Conservation (phyloP, 73 alveolate species). For the Symbiodinium pilosum region DNA sequence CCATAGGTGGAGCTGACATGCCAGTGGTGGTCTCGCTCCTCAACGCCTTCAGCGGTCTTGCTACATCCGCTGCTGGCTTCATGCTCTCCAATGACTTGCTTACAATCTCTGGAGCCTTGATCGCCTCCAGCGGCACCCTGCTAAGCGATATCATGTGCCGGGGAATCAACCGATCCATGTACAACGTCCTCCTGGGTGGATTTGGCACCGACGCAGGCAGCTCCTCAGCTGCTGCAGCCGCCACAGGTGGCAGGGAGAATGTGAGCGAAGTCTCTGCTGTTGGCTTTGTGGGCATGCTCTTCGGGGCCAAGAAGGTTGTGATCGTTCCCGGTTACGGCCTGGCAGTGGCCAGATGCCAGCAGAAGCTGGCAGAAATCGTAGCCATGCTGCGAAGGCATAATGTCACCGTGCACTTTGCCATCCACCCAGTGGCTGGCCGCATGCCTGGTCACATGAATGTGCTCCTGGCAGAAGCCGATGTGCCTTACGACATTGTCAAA, state of each 20-base stretch:
- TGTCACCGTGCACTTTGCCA: conserved; percentile 96
- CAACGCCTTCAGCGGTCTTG: conserved; percentile 97
- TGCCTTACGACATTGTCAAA: conserved; percentile 97
- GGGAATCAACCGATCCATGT: conserved; percentile 97
- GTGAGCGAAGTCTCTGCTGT: conserved; percentile 44
- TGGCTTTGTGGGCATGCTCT: conserved; percentile 83
- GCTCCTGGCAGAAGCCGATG: conserved; percentile 97
- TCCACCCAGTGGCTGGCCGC: conserved; percentile 98
- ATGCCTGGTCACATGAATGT: conserved; percentile 98
- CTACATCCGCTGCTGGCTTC: conserved; percentile 97
- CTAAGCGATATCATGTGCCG: conserved; percentile 97
- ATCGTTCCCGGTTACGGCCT: conserved; percentile 97
- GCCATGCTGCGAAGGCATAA: conserved; percentile 78
- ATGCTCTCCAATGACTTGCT: conserved; percentile 96
- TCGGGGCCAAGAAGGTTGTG: conserved; percentile 85
- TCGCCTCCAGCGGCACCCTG: conserved; percentile 97
- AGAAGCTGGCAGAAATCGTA: conserved; percentile 94
- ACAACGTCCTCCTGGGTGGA: conserved; percentile 90
- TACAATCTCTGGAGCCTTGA: conserved; percentile 96
- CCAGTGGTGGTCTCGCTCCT: conserved; percentile 98
- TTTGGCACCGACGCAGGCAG: conserved; percentile 64
- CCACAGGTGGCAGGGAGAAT: background rate
- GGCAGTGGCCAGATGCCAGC: conserved; percentile 97
- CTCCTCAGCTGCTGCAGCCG: background rate
- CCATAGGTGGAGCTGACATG: conserved; percentile 98